These are phyloP conservation scores for Sugiyamaella pinicola DNA, from an alignment of 1,139 yeast genomes.

Conservation along the genomic window DNA sequence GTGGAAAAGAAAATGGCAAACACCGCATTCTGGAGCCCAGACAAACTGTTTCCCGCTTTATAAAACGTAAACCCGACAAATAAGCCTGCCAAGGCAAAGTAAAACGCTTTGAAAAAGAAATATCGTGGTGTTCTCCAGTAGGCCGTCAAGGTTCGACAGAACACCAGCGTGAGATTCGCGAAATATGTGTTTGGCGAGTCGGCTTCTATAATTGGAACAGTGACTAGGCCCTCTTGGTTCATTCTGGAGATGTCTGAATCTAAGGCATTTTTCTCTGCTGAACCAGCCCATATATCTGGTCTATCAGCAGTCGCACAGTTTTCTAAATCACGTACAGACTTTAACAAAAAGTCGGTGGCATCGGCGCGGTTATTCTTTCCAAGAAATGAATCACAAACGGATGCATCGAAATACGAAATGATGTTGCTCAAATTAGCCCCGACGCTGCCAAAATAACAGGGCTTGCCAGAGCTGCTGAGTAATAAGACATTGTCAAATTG, in stretches of 20 bases:
- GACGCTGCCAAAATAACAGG: constrained; percentile 68
- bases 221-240: not conserved
- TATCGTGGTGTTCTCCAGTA: constrained; percentile 53
- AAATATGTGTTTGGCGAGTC: constrained; percentile 4
- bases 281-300: not conserved
- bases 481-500: constrained; percentile 54
- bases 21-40: constrained; percentile 41
- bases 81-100: constrained; percentile 52
- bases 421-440: constrained; percentile 55
- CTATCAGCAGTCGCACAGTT: not conserved
- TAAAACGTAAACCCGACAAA: constrained; percentile 57
- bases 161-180: constrained; percentile 47
- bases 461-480: constrained; percentile 58
- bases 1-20: constrained; percentile 56
- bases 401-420: constrained; percentile 56
- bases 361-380: not conserved
- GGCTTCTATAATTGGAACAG: not conserved
- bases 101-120: constrained; percentile 48
- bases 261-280: not conserved
- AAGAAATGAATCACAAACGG: not conserved
- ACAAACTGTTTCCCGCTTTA: constrained; percentile 39
- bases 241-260: not conserved
- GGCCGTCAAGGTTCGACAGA: constrained; percentile 48
- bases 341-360: constrained; percentile 15
- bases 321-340: not conserved